phyloP scores from a whole-genome alignment of 768 basidiomycete genomes.

The Tulasnella sp. region DNA sequence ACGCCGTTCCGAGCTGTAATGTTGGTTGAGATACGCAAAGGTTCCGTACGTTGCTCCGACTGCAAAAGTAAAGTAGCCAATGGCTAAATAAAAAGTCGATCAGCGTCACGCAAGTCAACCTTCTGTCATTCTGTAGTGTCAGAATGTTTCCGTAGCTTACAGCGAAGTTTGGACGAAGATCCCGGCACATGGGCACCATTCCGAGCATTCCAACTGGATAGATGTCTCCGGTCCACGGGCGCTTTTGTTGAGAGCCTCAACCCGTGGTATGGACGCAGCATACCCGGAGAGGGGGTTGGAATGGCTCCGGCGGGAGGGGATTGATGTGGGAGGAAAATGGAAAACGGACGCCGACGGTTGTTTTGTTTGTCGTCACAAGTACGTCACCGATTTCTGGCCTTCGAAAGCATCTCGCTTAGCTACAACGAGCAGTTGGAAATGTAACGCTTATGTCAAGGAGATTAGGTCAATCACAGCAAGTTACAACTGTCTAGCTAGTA shows the following conservation, averaged over 20 bases:
- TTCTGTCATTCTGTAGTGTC: background rate
- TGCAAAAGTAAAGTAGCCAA: background rate
- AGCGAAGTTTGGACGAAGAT: background rate
- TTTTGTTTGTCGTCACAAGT: background rate
- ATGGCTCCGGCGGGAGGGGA: background rate
- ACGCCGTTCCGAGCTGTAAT: constrained; percentile 15
- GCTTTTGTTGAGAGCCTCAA: background rate
- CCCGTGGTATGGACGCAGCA: background rate
- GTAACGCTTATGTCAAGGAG: background rate
- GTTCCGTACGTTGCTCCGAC: constrained; percentile 21
- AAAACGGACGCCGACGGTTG: background rate
- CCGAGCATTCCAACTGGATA: background rate
- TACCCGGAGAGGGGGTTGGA: background rate
- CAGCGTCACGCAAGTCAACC: background rate
- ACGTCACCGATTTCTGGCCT: background rate
- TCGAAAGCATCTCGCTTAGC: background rate
- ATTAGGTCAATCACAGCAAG: background rate
- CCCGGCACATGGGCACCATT: background rate
- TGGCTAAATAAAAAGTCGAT: background rate
- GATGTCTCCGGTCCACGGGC: background rate
- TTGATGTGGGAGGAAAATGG: background rate
- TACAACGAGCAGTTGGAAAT: too few species aligned
- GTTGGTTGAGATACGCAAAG: constrained; percentile 13
- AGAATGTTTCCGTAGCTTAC: background rate
- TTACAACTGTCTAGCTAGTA: background rate